Conservation (phyloP, 208 protist genomes). For the Acanthamoeba culbertsoni region DNA sequence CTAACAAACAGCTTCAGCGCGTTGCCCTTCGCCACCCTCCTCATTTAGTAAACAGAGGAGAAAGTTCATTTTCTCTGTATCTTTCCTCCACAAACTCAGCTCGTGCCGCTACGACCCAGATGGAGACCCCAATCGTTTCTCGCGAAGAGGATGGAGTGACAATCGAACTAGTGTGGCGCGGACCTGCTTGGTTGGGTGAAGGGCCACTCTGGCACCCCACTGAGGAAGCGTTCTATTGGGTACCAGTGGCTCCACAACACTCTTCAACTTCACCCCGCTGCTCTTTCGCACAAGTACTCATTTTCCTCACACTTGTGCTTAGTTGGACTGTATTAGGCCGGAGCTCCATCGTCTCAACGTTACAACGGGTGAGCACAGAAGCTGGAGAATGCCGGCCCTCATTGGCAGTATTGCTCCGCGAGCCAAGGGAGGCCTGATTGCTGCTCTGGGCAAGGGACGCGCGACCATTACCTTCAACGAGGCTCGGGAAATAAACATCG, state of each 20-base stretch:
- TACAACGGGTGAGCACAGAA: slow-evolving; percentile 2
- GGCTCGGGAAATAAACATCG: slow-evolving; percentile 24
- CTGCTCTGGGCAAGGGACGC: neutral
- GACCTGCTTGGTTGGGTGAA: neutral
- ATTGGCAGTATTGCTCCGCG: slow-evolving; percentile 24
- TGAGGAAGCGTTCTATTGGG: neutral
- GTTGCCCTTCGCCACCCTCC: neutral
- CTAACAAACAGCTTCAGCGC: neutral
- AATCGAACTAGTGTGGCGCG: slow-evolving; percentile 22
- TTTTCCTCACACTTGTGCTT: no score
- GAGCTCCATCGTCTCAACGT: neutral
- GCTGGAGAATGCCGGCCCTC: neutral
- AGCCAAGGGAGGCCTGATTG: neutral
- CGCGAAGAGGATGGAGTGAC: slow-evolving; percentile 25
- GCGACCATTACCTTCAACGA: slow-evolving; percentile 14
- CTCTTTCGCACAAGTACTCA: no score
- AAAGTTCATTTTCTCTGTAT: neutral
- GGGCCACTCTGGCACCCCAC: slow-evolving; percentile 4
- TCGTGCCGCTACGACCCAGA: neutral
- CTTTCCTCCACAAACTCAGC: neutral
- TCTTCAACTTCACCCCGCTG: neutral
- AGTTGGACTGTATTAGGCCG: slow-evolving; percentile 40
- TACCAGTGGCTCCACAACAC: neutral
- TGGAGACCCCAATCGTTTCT: neutral
- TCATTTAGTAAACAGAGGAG: neutral